Base-by-base conservation (phyloP, 192 early-diverging fungal species). In the Umbelopsis sp. region DNA sequence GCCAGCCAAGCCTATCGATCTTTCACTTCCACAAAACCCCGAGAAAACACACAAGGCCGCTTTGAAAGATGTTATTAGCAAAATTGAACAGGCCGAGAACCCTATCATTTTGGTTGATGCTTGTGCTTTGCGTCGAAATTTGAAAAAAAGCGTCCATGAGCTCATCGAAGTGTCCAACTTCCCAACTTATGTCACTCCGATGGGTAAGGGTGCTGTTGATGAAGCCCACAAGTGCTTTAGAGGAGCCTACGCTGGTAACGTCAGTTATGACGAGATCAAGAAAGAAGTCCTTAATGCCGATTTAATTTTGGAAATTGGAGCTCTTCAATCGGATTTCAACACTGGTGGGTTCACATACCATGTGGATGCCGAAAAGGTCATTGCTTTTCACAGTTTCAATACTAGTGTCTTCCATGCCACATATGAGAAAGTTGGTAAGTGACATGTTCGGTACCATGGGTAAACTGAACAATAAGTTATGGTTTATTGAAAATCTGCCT, bases 331-430 rank as follows among this genome's bases (percentile, higher is more conserved):
- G 30, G 83, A 85, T 75, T 84, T 79, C 68, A 85, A 85, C 46
- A 85, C 83, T 1, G 83, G 83, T 71, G 82, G 82, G 22, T 84
- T 84, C 72, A 82, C 82, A n/a, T 78, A 74, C 51, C 70, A 65
- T 9, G 58, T 84, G 27, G 71, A 75, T 27, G 66, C 35, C 30
- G 72, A 52, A 6, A 75, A 74, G 58, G 53, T 79, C 5, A 78
- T 84, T 41, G 73, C 72, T 16, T 73, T 84, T 20, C 82, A 84
- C 66, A 77, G 77, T 8, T 73, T 76, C 41, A 71, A 70, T 51
- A 74, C 78, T n/a, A 68, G 10, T 16, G 71, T 84, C 35, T 76
- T 68, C 44, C 68, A 77, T 73, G 77, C 82, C 2, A 68, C 22
- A 4, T 84, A 79, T 64, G 70, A 81, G n/a, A 69, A 69, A 41